Base-by-base conservation (phyloP, 805 yeast genomes). In the Barnettozyma salicaria region DNA sequence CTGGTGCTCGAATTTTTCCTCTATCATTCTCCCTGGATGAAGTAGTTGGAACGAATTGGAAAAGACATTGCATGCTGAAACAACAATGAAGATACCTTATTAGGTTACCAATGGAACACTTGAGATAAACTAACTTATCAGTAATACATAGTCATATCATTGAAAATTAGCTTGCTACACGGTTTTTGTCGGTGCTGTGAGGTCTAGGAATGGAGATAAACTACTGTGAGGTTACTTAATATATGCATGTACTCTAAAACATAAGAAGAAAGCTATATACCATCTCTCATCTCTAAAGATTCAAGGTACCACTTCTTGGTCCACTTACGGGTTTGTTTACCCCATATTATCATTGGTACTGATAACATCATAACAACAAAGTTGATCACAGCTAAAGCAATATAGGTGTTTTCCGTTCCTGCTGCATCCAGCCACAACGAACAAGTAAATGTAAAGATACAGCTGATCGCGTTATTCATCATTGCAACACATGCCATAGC, bases 401-500 rank as follows among this genome's bases (percentile, higher is more conserved):
- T 74, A 47, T 76, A 78, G 1, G 83, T 74, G 44, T 74, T 68
- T 30, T 71, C 67, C 32, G 72, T 72, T 13, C 84, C 81, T 44
- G 73, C 60, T 6, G 71, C 69, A 23, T 63, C 76, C 19, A 78
- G 53, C 78, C 82, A 74, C 18, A 69, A 61, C 1, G 81, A 74
- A 49, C 84, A 78, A 4, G 74, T 68, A 53, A 79, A 79, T 0
- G 85, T 78, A 55, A 79, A 79, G 32, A 78, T 66, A 52, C 83
- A 76, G 13, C 80, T 80, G 45, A 78, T 68, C 41, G 72, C 63
- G 56, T 79, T 79, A 56, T 78, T 78, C 49, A 79, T 78, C 37
- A 78, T 68, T 17, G 68, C 61, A 19, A 80, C 82, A 39, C 84
- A 82, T 19, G 77, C 77, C 83, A 79, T 77, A 47, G 81, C 79